Base-by-base conservation (phyloP, 345 rosid species). In the Lepidium didymum region DNA sequence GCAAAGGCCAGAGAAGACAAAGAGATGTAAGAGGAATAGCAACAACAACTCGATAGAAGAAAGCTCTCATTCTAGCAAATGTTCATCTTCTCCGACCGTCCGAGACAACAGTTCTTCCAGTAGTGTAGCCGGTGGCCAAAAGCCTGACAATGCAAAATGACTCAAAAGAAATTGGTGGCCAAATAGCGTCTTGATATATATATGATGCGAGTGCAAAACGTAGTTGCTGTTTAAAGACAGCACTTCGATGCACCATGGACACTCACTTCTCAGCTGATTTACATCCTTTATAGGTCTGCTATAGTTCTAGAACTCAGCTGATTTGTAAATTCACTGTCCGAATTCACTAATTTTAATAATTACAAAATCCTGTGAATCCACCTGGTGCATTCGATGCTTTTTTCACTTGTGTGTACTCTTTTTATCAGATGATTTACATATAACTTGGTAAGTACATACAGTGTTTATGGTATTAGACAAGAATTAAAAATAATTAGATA, bases 41-140 rank as follows among this genome's bases (percentile, higher is more conserved):
- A 76, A 58, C 55, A 64, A 47, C 63, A 68, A 69, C 68, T 43
- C 77, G 10, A 47, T 69, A 4, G 88, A 83, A 60, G 81, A 79
- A 33, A 85, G 86, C 73, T 79, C 82, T 34, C 73, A 67, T 67
- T 83, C 89, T 15, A 87, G 90, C 74, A 76, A 85, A 75, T 81
- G 87, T 76, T 90, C 89, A 38, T 90, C 96, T 8, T 85, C 93
- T 45, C 84, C 57, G 10, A 85, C 91, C 64, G 74, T 78, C 50
- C 85, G 85, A 50, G 89, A 86, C 62, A 61, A 74, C 72, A 87
- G 96, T 80, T 86, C 96, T 62, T 83, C 96, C 18, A 76, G 79
- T 80, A 90, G 96, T 52, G 65, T 85, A 44, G 86, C 68, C 34
- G 90, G 84, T 65, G 83, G 80, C 67, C 73, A 68, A 41, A 82